Conservation (phyloP, 1,139 yeast genomes). For the Kazachstania sp. region DNA sequence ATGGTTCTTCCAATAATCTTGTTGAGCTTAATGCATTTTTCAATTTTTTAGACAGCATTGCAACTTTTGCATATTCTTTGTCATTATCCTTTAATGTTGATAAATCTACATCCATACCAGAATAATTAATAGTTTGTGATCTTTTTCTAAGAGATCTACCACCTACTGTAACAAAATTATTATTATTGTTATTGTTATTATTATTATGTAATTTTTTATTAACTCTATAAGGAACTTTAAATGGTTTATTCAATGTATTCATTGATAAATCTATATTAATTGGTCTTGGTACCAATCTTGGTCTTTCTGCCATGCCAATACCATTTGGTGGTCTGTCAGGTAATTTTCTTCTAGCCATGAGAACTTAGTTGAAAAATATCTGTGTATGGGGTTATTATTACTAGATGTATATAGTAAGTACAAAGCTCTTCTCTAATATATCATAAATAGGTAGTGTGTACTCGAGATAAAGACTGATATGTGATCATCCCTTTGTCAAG, state of each 20-base stretch:
- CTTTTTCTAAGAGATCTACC: slow-evolving; percentile 34
- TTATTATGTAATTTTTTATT: slow-evolving; percentile 1
- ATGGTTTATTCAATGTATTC: slow-evolving; percentile 37
- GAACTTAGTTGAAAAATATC: not conserved
- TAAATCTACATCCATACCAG: slow-evolving; percentile 22
- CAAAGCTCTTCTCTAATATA: too few species aligned
- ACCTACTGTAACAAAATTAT: slow-evolving; percentile 28
- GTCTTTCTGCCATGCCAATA: slow-evolving; percentile 32
- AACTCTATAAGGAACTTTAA: slow-evolving; percentile 36
- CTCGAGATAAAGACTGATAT: not conserved
- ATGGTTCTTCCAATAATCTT: slow-evolving; percentile 32
- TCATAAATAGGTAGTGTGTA: too few species aligned
- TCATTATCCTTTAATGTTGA: not conserved
- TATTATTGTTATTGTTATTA: not conserved
- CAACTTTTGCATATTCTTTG: slow-evolving; percentile 4
- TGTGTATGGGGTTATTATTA: too few species aligned
- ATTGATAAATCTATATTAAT: slow-evolving; percentile 23
- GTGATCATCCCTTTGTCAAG: not conserved
- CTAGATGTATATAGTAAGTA: too few species aligned
- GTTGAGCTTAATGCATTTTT: slow-evolving; percentile 47
- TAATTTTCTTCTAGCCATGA: slow-evolving; percentile 27
- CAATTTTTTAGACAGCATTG: slow-evolving; percentile 14
- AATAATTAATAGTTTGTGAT: slow-evolving; percentile 22
- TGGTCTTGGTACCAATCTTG: slow-evolving; percentile 27
- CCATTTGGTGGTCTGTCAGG: slow-evolving; percentile 33